Evolutionary conservation across 1,284 basidiomycete genomes (phyloP), one percentile per base, ranked within the genome.

Genomic region (Phellinidium pouzarii): DNA sequence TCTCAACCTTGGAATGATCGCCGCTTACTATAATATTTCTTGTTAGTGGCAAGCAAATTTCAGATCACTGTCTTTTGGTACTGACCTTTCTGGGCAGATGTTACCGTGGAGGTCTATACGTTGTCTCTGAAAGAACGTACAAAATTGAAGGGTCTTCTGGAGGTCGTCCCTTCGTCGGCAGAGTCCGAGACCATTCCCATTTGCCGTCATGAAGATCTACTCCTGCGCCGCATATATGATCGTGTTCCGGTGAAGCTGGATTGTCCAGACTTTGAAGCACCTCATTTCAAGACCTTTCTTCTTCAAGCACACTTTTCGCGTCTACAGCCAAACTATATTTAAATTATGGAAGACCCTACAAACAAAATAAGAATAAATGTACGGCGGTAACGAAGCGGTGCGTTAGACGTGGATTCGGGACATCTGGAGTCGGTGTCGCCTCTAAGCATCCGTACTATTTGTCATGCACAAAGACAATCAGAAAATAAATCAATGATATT

Each of bases 281-380:
- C 95, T 0, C 87, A 95, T 66, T 97, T 99, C 84, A 99, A 99
- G 75, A 95, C 93, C 0, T 97, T 95, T 82, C 75, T 99, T 20
- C 79, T 99, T 3, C 94, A 99, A 67, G 94, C 96, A 1, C 95
- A 99, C 71, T 99, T 99, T 74, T 91, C 91, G 4, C 85, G 94
- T 9, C 74, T 99, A 36, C 82, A 87, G 45, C 76, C n/a, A n/a
- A n/a, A n/a, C n/a, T n/a, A n/a, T n/a, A n/a, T n/a, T n/a, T n/a
- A n/a, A n/a, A n/a, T n/a, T n/a, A n/a, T n/a, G n/a, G n/a, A n/a
- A n/a, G n/a, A n/a, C n/a, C n/a, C n/a, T n/a, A n/a, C n/a, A n/a
- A n/a, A n/a, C n/a, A n/a, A n/a, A n/a, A n/a, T n/a, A n/a, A n/a
- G n/a, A 26, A 20, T 40, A n/a, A 19, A 71, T 78, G 61, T 62